Evolutionary conservation across 2,329 filamentous ascomycete species (phyloP), one percentile per base, ranked within the genome.

Genomic region (Fusarium sp.): DNA sequence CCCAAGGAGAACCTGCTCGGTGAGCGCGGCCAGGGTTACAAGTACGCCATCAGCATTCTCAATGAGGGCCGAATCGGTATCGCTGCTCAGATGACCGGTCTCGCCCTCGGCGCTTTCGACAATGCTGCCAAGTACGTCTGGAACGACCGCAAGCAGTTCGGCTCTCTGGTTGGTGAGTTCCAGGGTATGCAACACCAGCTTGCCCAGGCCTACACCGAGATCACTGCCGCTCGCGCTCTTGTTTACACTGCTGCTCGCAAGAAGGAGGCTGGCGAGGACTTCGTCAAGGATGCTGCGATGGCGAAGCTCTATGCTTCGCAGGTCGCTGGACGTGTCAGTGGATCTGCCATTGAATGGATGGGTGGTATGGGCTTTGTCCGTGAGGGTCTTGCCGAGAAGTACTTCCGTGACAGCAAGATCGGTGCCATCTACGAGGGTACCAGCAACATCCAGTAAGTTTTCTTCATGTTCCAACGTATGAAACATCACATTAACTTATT

Each of bases 121-220:
- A 97, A 98, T 77, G 96, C 96, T 30, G 95, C 92, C 63, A 67
- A 87, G 67, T 98, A 99, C 82, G 94, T 94, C 71, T 99, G 94
- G 94, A 98, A 98, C 82, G 96, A 99, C 84, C 92, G 96, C 76
- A 94, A 93, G 84, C 96, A 99, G 83, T 99, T 99, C 78, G 95
- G 96, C 72, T 86, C 93, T 77, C 88, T 97, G 56, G 91, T 99
- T 63, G 96, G 96, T 76, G 92, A 97, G 79, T 99, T 99, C 87
- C 96, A 99, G 83, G 94, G 94, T 75, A 98, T 99, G 96, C 95
- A 98, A 83, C 94, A 97, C 84, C 96, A 99, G 84, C 91, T 99
- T 68, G 96, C 96, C 3, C 96, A 99, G 82, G 91, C 94, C 2
- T 98, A 95, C 83, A 93, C 92, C 26, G 96, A 99, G 80, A 97